phyloP scores from a whole-genome alignment of 306 rosid species.

The Dalbergia cochinchinensis region DNA sequence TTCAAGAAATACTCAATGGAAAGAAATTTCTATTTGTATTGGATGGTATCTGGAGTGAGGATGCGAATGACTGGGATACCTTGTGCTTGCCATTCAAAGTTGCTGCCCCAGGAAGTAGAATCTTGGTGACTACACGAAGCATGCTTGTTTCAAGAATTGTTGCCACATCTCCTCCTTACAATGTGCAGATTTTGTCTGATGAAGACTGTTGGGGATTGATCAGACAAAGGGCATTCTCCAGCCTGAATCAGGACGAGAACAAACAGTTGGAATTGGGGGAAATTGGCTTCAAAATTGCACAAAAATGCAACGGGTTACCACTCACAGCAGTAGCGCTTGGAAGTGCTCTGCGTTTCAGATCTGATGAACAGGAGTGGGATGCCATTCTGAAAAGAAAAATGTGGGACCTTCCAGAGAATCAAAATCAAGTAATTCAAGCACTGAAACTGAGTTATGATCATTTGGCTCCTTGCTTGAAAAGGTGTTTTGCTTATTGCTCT shows the following conservation, averaged over 20 bases:
- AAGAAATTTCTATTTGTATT: conserved; percentile 34
- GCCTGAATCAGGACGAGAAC: too few species aligned
- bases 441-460: conserved; percentile 35
- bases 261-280: not conserved
- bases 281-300: conserved; percentile 13
- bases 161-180: not conserved
- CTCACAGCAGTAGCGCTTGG: conserved; percentile 14
- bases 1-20: not conserved
- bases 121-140: conserved; percentile 36
- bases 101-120: conserved; percentile 14
- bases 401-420: conserved; percentile 4
- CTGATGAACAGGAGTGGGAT: conserved; percentile 19
- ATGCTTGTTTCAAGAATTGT: conserved; percentile 7
- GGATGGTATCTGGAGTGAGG: conserved; percentile 33
- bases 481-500: conserved; percentile 42
- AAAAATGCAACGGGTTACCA: conserved; percentile 32
- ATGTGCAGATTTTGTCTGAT: not conserved
- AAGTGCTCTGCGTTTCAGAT: not conserved
- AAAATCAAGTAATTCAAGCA: conserved; percentile 11
- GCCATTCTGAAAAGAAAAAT: conserved; percentile 4
- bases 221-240: not conserved
- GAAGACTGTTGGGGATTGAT: conserved; percentile 28
- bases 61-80: conserved; percentile 14
- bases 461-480: conserved; percentile 40
- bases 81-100: conserved; percentile 29